These are phyloP conservation scores for Albugo candida DNA, from an alignment of 352 stramenopile species.

Conservation along the genomic window DNA sequence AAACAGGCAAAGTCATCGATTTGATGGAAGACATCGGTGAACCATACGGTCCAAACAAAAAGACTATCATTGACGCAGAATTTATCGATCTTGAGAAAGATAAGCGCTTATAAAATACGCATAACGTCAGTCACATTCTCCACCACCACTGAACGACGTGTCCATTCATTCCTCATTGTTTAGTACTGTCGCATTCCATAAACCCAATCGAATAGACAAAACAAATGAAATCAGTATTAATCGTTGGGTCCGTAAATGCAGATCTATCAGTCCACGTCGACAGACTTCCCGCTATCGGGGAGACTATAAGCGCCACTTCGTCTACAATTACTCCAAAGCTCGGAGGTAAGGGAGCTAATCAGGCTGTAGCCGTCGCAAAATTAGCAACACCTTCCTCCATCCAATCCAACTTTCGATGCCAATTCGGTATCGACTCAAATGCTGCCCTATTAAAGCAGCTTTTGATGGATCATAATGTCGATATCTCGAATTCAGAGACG, in stretches of 20 bases:
- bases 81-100: constrained; percentile 34
- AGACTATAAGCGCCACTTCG: constrained; percentile 35
- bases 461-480: constrained; percentile 15
- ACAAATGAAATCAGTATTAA: constrained; percentile 16
- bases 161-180: background rate
- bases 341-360: constrained; percentile 65
- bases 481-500: constrained; percentile 18
- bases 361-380: constrained; percentile 34
- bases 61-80: constrained; percentile 45
- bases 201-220: background rate
- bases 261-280: constrained; percentile 62
- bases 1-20: constrained; percentile 43
- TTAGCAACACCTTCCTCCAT: constrained; percentile 11
- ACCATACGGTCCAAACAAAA: constrained; percentile 14
- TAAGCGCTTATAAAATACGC: constrained; percentile 1
- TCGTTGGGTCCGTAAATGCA: constrained; percentile 70
- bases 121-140: constrained; percentile 8
- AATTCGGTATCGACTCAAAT: constrained; percentile 60
- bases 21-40: constrained; percentile 23
- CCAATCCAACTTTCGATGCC: constrained; percentile 25
- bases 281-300: constrained; percentile 37
- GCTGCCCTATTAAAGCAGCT: constrained; percentile 20
- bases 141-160: background rate
- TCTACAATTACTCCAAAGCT: constrained; percentile 47
- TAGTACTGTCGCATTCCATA: background rate